Percentiles rank a stretch among this genome's conserved stretches.
Conservation (phyloP, 441 rosid species). For the Pelargonium myrrhifolium region DNA sequence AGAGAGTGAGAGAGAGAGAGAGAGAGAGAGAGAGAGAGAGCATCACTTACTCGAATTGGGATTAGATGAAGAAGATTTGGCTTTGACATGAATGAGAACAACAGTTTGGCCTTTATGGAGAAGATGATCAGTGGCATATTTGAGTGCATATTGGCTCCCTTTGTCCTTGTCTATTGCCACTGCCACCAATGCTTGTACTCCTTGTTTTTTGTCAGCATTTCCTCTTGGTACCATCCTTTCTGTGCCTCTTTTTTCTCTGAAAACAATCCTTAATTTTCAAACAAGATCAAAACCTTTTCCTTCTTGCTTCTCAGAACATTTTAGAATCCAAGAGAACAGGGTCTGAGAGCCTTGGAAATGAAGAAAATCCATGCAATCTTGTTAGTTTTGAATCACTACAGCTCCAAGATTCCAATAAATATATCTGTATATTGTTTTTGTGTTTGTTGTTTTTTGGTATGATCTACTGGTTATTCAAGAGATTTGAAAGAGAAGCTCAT, state of each 20-base stretch:
- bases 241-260: too few species aligned
- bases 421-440: too few species aligned
- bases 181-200: slow-evolving; percentile 9
- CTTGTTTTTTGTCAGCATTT: background rate
- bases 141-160: slow-evolving; percentile 24
- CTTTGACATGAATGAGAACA: slow-evolving; percentile 19
- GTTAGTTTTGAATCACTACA: too few species aligned
- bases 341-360: too few species aligned
- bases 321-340: too few species aligned
- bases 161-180: slow-evolving; percentile 23
- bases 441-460: background rate
- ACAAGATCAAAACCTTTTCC: background rate
- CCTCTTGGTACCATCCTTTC: background rate
- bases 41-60: slow-evolving; percentile 4
- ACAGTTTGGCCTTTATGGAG: slow-evolving; percentile 20
- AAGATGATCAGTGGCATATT: slow-evolving; percentile 25
- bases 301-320: background rate
- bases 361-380: too few species aligned
- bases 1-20: too few species aligned
- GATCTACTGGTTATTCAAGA: background rate
- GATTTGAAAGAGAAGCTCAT: background rate
- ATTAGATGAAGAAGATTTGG: background rate
- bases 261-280: too few species aligned
- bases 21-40: background rate
- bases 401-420: too few species aligned